Evolutionary conservation across 75 land plant genomes (phyloP).

Genomic region (Sequoia sempervirens): DNA sequence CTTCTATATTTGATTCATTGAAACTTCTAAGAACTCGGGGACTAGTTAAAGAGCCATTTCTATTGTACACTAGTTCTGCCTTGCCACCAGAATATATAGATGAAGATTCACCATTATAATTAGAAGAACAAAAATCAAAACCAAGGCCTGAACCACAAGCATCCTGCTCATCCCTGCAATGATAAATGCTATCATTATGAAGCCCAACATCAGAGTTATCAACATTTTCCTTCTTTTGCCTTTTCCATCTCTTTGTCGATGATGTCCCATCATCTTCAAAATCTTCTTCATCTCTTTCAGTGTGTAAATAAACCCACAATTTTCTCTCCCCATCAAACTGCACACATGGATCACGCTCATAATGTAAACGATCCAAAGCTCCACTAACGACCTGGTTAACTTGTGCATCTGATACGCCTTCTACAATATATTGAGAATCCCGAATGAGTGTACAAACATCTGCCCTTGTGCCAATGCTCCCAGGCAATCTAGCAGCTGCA

Average conservation of each 20-base stretch:
- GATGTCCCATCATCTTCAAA: constrained; percentile 99
- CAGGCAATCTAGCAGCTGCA: constrained; percentile 86
- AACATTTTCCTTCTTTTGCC: constrained; percentile 69
- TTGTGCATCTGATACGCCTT: constrained; percentile 82
- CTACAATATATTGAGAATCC: constrained; percentile 87
- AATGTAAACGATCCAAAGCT: constrained; percentile 83
- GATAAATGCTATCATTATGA: constrained; percentile 36
- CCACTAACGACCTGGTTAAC: constrained; percentile 94
- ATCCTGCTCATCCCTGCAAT: constrained; percentile 38
- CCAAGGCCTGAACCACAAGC: constrained; percentile 31
- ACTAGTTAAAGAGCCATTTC: constrained; percentile 33
- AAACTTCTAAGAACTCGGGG: constrained; percentile 36
- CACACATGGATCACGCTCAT: constrained; percentile 88
- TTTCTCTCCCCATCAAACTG: constrained; percentile 84
- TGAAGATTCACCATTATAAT: constrained; percentile 48
- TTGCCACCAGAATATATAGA: constrained; percentile 47
- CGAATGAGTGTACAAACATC: constrained; percentile 87
- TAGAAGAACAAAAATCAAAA: constrained; percentile 41
- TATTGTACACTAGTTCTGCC: constrained; percentile 32
- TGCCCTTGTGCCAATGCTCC: constrained; percentile 87
- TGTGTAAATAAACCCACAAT: constrained; percentile 95
- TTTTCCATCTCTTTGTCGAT: constrained; percentile 98
- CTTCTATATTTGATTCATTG: constrained; percentile 30
- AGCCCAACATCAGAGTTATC: constrained; percentile 38
- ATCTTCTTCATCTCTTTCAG: constrained; percentile 94